Conservation (phyloP, 2,329 filamentous ascomycete species). For the Verticillium nubilum region DNA sequence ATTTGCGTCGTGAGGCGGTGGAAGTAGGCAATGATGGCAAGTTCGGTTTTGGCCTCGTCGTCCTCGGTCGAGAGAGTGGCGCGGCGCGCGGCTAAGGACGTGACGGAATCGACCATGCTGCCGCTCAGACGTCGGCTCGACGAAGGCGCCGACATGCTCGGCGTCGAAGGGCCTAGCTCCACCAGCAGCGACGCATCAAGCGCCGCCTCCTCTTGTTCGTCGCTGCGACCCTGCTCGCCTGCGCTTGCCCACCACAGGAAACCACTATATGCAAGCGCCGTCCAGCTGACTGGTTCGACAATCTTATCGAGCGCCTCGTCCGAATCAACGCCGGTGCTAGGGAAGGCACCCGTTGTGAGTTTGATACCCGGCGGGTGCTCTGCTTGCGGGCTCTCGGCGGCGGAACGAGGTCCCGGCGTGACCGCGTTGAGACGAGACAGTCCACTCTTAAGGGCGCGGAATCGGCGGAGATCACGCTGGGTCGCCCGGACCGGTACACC, state of each 20-base stretch:
- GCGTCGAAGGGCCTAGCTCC: constrained; percentile 32
- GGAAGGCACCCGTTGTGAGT: constrained; percentile 10
- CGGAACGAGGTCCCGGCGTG: constrained; percentile 1
- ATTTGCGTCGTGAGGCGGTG: constrained; percentile 67
- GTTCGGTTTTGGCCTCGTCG: constrained; percentile 51
- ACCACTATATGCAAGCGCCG: constrained; percentile 70
- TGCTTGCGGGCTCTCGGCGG: background rate
- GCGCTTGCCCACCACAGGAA: constrained; percentile 92
- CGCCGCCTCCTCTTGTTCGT: constrained; percentile 52
- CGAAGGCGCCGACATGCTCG: constrained; percentile 2
- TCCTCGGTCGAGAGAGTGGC: constrained; percentile 18
- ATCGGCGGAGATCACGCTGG: constrained; percentile 83
- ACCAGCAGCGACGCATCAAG: constrained; percentile 52
- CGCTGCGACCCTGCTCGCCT: constrained; percentile 62
- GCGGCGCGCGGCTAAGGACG: constrained; percentile 34
- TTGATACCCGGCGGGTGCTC: constrained; percentile 6
- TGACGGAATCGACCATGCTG: constrained; percentile 35
- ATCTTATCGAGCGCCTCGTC: constrained; percentile 49
- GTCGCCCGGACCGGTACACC: constrained; percentile 72
- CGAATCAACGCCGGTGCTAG: constrained; percentile 23
- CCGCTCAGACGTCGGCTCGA: constrained; percentile 5
- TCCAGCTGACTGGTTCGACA: constrained; percentile 62
- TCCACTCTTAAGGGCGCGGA: constrained; percentile 60
- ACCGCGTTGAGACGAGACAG: constrained; percentile 42
- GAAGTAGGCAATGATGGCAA: constrained; percentile 75